Evolutionary conservation across 2,329 filamentous ascomycete species (phyloP).

Genomic region (Didymosphaeria variabile): DNA sequence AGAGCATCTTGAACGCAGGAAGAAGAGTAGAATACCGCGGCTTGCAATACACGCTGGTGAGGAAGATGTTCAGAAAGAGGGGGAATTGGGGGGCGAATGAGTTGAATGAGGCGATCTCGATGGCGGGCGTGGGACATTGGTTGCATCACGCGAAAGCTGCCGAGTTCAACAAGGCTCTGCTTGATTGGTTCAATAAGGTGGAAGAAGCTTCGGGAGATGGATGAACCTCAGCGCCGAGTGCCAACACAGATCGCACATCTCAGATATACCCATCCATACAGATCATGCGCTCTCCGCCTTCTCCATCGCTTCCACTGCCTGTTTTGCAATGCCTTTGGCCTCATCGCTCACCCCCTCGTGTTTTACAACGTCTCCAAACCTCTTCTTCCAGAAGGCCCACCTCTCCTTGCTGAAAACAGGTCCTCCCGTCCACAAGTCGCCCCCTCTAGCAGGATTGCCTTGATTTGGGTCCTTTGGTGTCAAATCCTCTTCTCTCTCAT

Average conservation of each 20-base stretch:
- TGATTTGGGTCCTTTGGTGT: slow-evolving; percentile 36
- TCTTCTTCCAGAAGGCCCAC: slow-evolving; percentile 45
- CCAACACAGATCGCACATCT: too few species aligned
- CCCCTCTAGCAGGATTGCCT: slow-evolving; percentile 41
- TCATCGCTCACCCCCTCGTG: slow-evolving; percentile 32
- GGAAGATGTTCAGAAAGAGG: slow-evolving; percentile 26
- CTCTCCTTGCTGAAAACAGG: slow-evolving; percentile 41
- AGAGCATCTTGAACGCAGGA: slow-evolving; percentile 18
- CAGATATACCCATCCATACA: neutral
- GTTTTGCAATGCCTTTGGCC: slow-evolving; percentile 34
- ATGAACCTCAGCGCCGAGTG: too few species aligned
- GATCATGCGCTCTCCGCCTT: slow-evolving; percentile 27
- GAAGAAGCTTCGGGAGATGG: neutral
- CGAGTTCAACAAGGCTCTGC: slow-evolving; percentile 25
- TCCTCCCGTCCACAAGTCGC: slow-evolving; percentile 41
- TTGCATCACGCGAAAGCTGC: slow-evolving; percentile 25
- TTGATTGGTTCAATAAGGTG: slow-evolving; percentile 25
- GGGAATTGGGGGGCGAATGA: slow-evolving; percentile 18
- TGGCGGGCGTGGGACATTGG: slow-evolving; percentile 30
- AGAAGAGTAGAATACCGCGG: slow-evolving; percentile 20
- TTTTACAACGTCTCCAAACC: slow-evolving; percentile 35
- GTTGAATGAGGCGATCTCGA: slow-evolving; percentile 18
- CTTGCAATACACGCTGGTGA: slow-evolving; percentile 21
- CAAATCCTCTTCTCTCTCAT: slow-evolving; percentile 36
- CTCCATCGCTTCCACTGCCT: slow-evolving; percentile 41